Conservation (phyloP, 1,284 basidiomycete species). For the Trichosporon sp. region DNA sequence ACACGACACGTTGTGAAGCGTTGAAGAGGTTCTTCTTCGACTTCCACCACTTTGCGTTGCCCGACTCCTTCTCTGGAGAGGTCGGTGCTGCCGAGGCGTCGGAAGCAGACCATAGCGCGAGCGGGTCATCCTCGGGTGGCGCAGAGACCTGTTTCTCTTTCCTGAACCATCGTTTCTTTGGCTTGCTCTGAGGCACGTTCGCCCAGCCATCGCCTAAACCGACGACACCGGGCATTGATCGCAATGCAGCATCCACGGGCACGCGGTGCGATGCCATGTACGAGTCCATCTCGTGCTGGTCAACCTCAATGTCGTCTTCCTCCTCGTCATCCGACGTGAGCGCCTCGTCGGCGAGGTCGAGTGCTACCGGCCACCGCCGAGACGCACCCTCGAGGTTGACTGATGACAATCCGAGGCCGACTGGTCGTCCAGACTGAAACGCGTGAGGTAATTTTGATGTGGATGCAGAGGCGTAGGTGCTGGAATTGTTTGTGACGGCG, state of each 20-base stretch:
- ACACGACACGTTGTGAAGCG: conserved; percentile 6
- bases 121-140: conserved; percentile 11
- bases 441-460: neutral
- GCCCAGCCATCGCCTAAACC: conserved; percentile 43
- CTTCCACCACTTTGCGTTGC: conserved; percentile 19
- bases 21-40: conserved; percentile 15
- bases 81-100: neutral
- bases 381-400: neutral
- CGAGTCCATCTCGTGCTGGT: conserved; percentile 18
- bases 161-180: conserved; percentile 13
- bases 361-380: conserved; percentile 8
- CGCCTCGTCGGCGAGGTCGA: conserved; percentile 6
- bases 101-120: conserved; percentile 11
- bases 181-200: conserved; percentile 20
- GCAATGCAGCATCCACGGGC: conserved; percentile 24
- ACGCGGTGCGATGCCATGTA: conserved; percentile 18
- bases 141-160: neutral
- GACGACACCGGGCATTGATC: conserved; percentile 35
- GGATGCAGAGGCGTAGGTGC: neutral
- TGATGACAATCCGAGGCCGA: neutral
- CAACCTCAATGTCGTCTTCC: conserved; percentile 4
- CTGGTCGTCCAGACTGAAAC: conserved; percentile 4
- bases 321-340: conserved; percentile 7
- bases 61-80: neutral
- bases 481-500: neutral